Base-by-base conservation (phyloP, 192 early-diverging fungal genomes). In the Geranomyces michiganensis region DNA sequence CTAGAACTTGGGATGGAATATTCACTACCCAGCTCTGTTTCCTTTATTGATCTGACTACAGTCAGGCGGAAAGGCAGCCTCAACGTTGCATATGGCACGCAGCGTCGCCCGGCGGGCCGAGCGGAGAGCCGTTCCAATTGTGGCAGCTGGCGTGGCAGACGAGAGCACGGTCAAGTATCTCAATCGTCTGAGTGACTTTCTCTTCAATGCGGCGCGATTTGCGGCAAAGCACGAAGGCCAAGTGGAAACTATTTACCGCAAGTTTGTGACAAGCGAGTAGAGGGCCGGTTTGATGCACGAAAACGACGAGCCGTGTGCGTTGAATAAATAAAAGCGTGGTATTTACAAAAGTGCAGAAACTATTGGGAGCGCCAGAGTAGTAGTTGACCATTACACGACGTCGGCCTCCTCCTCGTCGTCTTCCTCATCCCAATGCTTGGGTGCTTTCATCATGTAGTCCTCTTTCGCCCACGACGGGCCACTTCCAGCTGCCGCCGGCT, bases 201-300 rank as follows among this genome's bases (percentile, higher is more conserved):
- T 98, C 53, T 98, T 98, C 78, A 91, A 87, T 21, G 94, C 94
- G 10, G 94, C 93, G 0, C 80, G 96, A 31, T 92, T 79, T 75
- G 87, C 89, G 13, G 93, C 94, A 1, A 90, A 88, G 74, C 53
- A 80, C 17, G 90, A 92, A 47, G 84, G 87, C 6, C 69, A 90
- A 56, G 67, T 73, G 5, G 95, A 97, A 68, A 89, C 83, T 36
- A 85, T 94, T n/a, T 97, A 97, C 73, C 73, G 80, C 29, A 89
- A 85, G 51, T 70, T 61, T 21, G 36, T 7, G 10, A 41, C 36
- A 41, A 41, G 36, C 36, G 36, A 41, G 10, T 41, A 41, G 36
- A 10, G 36, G n/a, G n/a, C n/a, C n/a, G n/a, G n/a, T n/a, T n/a
- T n/a, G n/a, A n/a, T n/a, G n/a, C n/a, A n/a, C n/a, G n/a, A n/a